Evolutionary conservation across 169 alveolate species (phyloP).

Genomic region (Perkinsus chesapeaki): DNA sequence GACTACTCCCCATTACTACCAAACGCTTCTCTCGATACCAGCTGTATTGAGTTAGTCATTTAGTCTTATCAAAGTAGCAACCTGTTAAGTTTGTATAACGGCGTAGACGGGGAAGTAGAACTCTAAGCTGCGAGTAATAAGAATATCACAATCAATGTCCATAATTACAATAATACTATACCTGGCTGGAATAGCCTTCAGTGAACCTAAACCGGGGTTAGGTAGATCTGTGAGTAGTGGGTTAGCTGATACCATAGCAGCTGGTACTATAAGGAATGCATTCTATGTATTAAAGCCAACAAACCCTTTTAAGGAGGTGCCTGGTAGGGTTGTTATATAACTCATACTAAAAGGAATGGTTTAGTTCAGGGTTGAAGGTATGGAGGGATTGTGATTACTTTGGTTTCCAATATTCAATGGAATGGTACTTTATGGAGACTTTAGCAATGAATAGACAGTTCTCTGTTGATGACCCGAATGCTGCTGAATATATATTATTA

Average conservation of each 20-base stretch:
- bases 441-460: neutral
- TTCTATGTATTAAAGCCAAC: neutral
- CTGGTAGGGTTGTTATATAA: neutral
- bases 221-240: neutral
- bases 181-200: too few relatives aligned
- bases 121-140: too few relatives aligned
- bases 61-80: too few relatives aligned
- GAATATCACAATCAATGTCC: too few relatives aligned
- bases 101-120: too few relatives aligned
- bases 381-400: neutral
- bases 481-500: constrained; percentile 11
- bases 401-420: constrained; percentile 37
- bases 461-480: constrained; percentile 1
- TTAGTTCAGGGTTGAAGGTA: neutral
- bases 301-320: neutral
- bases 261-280: neutral
- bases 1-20: too few relatives aligned
- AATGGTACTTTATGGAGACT: constrained; percentile 26
- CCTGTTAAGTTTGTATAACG: too few relatives aligned
- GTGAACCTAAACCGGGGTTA: neutral
- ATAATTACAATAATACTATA: too few relatives aligned
- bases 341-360: neutral
- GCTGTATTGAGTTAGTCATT: too few relatives aligned
- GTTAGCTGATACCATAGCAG: neutral
- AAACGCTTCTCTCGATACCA: too few relatives aligned